phyloP scores from a whole-genome alignment of 257 asterid genomes.

The Scutellaria baicalensis region DNA sequence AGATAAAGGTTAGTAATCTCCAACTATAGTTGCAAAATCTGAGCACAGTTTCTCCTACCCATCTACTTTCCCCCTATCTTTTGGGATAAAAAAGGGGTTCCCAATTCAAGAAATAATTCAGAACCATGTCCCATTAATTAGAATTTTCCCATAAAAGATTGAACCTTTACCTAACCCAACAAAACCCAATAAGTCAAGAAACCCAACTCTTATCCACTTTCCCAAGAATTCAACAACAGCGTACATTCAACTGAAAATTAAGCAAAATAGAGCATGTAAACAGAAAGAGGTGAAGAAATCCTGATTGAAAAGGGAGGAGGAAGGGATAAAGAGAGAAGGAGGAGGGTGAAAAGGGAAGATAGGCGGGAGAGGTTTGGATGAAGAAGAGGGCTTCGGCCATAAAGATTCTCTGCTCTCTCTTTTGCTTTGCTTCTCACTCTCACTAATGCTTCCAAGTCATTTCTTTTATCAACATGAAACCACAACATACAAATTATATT shows the following conservation, averaged over 20 bases:
- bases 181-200: neutral
- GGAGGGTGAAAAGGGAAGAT: slow-evolving; percentile 18
- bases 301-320: slow-evolving; percentile 16
- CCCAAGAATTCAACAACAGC: neutral
- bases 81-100: neutral
- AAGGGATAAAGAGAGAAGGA: neutral
- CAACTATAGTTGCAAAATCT: neutral
- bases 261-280: no score
- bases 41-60: neutral
- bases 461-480: neutral
- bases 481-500: no score
- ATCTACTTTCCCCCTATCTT: no score
- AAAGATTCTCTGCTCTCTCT: slow-evolving; percentile 34
- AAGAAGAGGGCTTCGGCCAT: slow-evolving; percentile 48
- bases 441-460: neutral
- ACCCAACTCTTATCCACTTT: neutral
- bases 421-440: neutral
- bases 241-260: neutral
- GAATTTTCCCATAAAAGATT: neutral
- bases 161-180: neutral
- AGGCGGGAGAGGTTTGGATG: slow-evolving; percentile 22
- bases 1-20: neutral
- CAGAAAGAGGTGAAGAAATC: slow-evolving; percentile 7
- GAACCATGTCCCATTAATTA: neutral
- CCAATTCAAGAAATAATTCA: neutral